These are phyloP conservation scores for Candida ovalis DNA, from an alignment of 805 yeast genomes.

Conservation along the genomic window DNA sequence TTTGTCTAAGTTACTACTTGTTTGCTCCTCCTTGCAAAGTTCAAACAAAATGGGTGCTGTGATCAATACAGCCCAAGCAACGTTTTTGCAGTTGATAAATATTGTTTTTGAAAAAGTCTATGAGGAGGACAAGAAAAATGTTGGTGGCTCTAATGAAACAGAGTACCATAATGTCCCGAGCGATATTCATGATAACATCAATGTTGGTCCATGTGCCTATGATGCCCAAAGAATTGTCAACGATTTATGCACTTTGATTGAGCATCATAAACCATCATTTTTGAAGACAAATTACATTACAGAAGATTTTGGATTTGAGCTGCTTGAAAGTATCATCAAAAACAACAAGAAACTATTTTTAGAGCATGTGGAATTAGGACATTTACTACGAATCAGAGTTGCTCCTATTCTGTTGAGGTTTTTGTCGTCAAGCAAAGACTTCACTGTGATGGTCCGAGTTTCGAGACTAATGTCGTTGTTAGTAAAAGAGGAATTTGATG, in stretches of 20 bases:
- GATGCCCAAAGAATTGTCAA: slow-evolving; percentile 69
- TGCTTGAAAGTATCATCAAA: slow-evolving; percentile 72
- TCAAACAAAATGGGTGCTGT: slow-evolving; percentile 73
- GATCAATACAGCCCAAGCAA: slow-evolving; percentile 87
- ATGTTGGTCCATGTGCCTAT: slow-evolving; percentile 49
- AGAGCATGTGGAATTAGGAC: slow-evolving; percentile 59
- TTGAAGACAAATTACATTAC: slow-evolving; percentile 51
- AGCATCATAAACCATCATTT: slow-evolving; percentile 51
- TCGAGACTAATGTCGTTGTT: slow-evolving; percentile 66
- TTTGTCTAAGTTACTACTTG: slow-evolving; percentile 54
- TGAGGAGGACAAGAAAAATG: slow-evolving; percentile 34
- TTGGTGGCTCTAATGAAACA: slow-evolving; percentile 20
- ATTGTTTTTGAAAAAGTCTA: slow-evolving; percentile 68
- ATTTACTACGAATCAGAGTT: slow-evolving; percentile 59
- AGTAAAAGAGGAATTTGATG: slow-evolving; percentile 55
- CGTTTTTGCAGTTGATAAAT: slow-evolving; percentile 79
- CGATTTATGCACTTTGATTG: slow-evolving; percentile 69
- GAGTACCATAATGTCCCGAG: slow-evolving; percentile 32
- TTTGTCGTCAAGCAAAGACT: slow-evolving; percentile 54
- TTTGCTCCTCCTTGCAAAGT: slow-evolving; percentile 70
- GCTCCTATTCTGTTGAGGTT: slow-evolving; percentile 74
- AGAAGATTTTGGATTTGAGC: slow-evolving; percentile 71
- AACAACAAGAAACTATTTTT: slow-evolving; percentile 57
- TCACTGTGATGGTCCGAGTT: slow-evolving; percentile 70
- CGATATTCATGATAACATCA: slow-evolving; percentile 41